A percentile compares a stretch with the other conserved stretches of the same genome.
phyloP scores from a whole-genome alignment of 208 protist genomes.

The Wallacemonas rigidus region DNA sequence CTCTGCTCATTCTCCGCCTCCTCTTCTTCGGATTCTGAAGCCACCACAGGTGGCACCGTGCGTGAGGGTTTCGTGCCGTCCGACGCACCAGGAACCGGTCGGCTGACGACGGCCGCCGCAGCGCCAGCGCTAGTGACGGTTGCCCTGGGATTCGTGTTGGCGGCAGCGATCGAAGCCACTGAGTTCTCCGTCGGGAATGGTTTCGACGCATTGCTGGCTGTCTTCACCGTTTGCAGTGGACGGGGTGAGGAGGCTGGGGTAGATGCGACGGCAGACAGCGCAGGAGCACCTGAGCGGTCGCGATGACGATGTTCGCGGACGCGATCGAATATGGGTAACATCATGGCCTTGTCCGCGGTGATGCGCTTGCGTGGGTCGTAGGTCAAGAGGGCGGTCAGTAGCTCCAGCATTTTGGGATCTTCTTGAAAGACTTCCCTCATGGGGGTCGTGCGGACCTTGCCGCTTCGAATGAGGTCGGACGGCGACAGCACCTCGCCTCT shows the following conservation, averaged over 20 bases:
- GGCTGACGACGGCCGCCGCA: no score
- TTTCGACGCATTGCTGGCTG: background rate
- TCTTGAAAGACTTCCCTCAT: slow-evolving; percentile 51
- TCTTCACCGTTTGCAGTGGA: background rate
- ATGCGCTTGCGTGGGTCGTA: slow-evolving; percentile 79
- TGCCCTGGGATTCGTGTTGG: background rate
- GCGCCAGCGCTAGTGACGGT: no score
- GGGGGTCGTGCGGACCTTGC: slow-evolving; percentile 38
- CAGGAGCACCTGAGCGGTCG: no score
- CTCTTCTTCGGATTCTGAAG: slow-evolving; percentile 8
- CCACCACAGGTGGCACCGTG: background rate
- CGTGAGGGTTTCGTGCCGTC: background rate
- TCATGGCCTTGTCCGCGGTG: slow-evolving; percentile 61
- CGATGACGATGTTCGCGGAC: slow-evolving; percentile 4
- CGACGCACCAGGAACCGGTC: no score
- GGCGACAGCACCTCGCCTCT: slow-evolving; percentile 48
- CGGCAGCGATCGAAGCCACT: background rate
- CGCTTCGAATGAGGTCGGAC: slow-evolving; percentile 39
- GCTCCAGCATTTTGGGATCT: slow-evolving; percentile 58
- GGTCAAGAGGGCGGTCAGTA: slow-evolving; percentile 58
- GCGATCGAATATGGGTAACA: slow-evolving; percentile 66
- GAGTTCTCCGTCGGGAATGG: background rate
- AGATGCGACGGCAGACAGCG: no score
- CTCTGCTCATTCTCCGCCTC: background rate
- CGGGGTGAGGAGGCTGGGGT: no score